These are phyloP conservation scores for Aspergillus diversus DNA, from an alignment of 495 filamentous ascomycete species.

Conservation along the genomic window DNA sequence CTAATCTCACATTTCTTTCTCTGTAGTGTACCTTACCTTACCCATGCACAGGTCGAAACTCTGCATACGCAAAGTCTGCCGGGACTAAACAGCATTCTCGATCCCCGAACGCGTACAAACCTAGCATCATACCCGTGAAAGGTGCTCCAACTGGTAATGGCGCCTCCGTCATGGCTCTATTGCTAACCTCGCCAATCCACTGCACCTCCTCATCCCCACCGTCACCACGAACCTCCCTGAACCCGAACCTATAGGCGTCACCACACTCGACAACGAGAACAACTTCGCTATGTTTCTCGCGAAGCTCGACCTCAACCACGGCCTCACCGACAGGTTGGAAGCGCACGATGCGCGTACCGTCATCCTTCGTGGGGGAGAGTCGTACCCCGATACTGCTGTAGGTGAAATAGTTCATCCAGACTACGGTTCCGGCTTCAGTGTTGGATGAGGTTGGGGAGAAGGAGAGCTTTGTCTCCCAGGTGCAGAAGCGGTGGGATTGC, in stretches of 20 bases:
- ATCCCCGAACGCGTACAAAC: conserved; percentile 50
- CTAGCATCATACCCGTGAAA: conserved; percentile 50
- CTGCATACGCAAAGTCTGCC: conserved; percentile 46
- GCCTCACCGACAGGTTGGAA: conserved; percentile 3
- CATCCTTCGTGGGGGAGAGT: conserved; percentile 7
- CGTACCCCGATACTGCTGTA: conserved; percentile 42
- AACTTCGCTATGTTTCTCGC: conserved; percentile 8
- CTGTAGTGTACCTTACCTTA: too few species aligned
- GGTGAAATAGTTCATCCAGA: conserved; percentile 49
- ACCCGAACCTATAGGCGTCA: conserved; percentile 33
- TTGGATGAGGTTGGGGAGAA: conserved; percentile 34
- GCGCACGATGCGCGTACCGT: conserved; percentile 15
- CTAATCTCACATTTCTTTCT: too few species aligned
- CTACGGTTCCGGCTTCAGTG: conserved; percentile 43
- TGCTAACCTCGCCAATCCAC: conserved; percentile 35
- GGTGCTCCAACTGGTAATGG: conserved; percentile 41
- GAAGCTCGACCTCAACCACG: not conserved
- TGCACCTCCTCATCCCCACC: not conserved
- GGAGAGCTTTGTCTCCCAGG: conserved; percentile 38
- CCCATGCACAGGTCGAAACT: conserved; percentile 9
- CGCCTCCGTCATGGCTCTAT: conserved; percentile 30
- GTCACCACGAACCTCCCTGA: conserved; percentile 24
- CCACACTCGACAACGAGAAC: conserved; percentile 26
- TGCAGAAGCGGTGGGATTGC: conserved; percentile 39
- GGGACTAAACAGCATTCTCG: conserved; percentile 40